Base-by-base conservation (phyloP, 371 early-diverging fungal genomes). In the Nematocida parisii region DNA sequence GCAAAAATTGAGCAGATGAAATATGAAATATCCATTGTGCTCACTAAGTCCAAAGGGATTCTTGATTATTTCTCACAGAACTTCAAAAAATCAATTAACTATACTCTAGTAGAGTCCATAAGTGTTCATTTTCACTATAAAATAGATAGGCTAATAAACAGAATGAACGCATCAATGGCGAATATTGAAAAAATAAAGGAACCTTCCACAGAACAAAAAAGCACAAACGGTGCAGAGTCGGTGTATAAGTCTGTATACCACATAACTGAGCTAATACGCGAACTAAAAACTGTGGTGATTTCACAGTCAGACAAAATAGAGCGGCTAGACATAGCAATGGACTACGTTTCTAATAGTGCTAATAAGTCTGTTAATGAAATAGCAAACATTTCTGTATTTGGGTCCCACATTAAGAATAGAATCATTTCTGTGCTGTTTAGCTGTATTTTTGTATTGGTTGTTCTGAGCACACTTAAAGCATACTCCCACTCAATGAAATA, bases 301-400 rank as follows among this genome's bases (percentile, higher is more conserved):
- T 72, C 73, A n/a, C 82, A 81, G 58, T 75, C 82, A 5, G 73
- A 81, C n/a, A 81, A 72, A 47, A 81, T 81, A 80, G 82, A 81
- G 22, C 77, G 82, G 54, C 72, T 81, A 18, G 82, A 81, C 39
- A 33, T 33, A n/a, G 70, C 71, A 11, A 77, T 77, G 80, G 80
- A 77, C 60, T 18, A n/a, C 13, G 70, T 77, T 3, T 15, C 80
- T 4, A 33, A 13, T 39, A 58, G 80, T 20, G 47, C 80, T 7
- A 42, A 70, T 20, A 77, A 77, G 71, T 42, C 56, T 22, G 27
- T 24, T 9, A 47, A 44, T 15, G 80, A 77, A 55, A 77, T 77
- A 68, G 15, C 33, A 22, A n/a, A 74, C 20, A 66, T 77, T 22
- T 67, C 80, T 22, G 57, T 66, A 18, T 77, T 77, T 77, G 80